Percentiles rank a stretch among this genome's conserved stretches.
Evolutionary conservation across 352 stramenopile species (phyloP).

Genomic region (Globisporangium spiculum): DNA sequence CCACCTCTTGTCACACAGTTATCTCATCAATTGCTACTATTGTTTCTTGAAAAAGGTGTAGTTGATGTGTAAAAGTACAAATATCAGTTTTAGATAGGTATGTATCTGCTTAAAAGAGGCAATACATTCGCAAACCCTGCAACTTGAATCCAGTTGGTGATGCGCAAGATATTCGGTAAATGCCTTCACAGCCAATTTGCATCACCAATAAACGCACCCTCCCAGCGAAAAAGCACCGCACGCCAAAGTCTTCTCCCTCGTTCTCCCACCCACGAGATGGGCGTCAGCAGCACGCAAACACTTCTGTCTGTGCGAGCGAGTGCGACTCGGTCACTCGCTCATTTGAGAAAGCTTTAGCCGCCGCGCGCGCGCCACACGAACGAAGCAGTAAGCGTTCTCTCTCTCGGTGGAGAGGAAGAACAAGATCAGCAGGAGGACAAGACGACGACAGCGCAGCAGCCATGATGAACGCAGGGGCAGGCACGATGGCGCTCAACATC

Average conservation of each 20-base stretch:
- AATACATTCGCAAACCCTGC: neutral
- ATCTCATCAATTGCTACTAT: neutral
- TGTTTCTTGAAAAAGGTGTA: neutral
- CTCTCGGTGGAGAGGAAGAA: neutral
- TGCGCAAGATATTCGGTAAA: neutral
- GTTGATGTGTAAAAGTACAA: neutral
- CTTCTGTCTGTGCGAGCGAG: too few species aligned
- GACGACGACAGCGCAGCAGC: neutral
- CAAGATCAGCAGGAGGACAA: conserved; percentile 2
- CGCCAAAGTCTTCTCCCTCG: neutral
- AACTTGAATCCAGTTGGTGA: neutral
- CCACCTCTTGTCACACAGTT: neutral
- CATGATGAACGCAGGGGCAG: conserved; percentile 6
- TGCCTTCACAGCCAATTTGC: neutral
- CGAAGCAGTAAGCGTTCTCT: neutral
- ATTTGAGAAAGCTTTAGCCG: neutral
- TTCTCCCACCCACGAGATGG: neutral
- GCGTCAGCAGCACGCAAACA: neutral
- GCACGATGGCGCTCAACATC: conserved; percentile 40
- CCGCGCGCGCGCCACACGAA: neutral
- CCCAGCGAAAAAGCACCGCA: neutral
- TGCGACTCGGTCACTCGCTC: neutral
- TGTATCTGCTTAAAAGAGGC: neutral
- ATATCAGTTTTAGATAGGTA: neutral
- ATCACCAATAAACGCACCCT: neutral